Evolutionary conservation across 2,329 filamentous ascomycete species (phyloP).

Genomic region (Microsporum canis): DNA sequence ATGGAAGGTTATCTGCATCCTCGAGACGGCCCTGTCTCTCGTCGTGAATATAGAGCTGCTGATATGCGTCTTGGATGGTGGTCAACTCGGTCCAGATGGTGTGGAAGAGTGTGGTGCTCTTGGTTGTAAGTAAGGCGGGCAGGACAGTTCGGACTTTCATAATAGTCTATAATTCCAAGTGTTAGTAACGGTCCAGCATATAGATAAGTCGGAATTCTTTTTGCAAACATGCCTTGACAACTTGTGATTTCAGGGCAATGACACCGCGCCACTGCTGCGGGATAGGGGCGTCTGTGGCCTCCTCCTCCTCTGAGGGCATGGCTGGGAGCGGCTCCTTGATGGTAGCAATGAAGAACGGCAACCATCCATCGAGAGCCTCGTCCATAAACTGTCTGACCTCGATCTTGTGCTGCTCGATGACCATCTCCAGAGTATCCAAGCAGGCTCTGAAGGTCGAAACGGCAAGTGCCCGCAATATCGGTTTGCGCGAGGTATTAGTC

Average conservation of each 20-base stretch:
- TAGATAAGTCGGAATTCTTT: conserved; percentile 7
- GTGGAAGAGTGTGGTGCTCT: conserved; percentile 72
- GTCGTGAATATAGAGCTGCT: conserved; percentile 72
- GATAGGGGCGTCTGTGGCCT: conserved; percentile 42
- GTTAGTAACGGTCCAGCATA: not conserved
- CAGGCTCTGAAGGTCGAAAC: conserved; percentile 83
- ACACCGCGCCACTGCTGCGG: conserved; percentile 66
- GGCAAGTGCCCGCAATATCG: conserved; percentile 68
- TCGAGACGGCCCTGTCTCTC: conserved; percentile 80
- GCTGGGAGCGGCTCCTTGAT: conserved; percentile 63
- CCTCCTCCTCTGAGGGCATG: conserved; percentile 46
- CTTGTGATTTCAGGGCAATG: conserved; percentile 80
- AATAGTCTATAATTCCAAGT: conserved; percentile 49
- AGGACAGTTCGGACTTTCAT: conserved; percentile 82
- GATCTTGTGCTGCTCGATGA: conserved; percentile 80
- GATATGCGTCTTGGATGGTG: conserved; percentile 59
- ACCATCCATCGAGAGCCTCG: conserved; percentile 71
- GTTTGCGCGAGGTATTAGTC: conserved; percentile 60
- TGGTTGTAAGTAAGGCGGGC: conserved; percentile 65
- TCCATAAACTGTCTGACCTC: conserved; percentile 85
- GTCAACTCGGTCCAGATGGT: conserved; percentile 82
- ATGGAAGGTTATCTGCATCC: conserved; percentile 82
- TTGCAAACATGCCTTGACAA: conserved; percentile 53
- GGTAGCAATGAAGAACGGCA: conserved; percentile 73
- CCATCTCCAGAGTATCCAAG: conserved; percentile 93